Evolutionary conservation across 2,329 filamentous ascomycete species (phyloP).

Genomic region (Lachnum nothofagi): DNA sequence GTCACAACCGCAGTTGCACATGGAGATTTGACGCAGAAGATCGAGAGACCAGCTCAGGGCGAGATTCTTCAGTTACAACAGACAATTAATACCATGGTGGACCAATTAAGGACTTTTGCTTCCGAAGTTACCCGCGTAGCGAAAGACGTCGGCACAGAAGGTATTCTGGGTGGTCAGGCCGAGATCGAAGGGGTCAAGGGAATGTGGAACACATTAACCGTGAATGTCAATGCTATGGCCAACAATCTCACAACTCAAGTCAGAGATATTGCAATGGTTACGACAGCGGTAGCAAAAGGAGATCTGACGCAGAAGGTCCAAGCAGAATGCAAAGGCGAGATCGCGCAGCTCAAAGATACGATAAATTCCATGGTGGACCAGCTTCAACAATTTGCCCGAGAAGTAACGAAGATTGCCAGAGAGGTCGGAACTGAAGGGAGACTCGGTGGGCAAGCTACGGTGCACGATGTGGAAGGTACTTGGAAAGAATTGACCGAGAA

Average conservation of each 20-base stretch:
- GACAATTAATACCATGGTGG: constrained; percentile 87
- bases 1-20: constrained; percentile 80
- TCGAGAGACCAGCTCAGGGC: constrained; percentile 72
- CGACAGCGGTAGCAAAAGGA: constrained; percentile 69
- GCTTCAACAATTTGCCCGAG: constrained; percentile 89
- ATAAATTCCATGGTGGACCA: constrained; percentile 99
- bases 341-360: constrained; percentile 89
- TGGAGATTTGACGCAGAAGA: constrained; percentile 78
- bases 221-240: constrained; percentile 84
- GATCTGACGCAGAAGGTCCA: constrained; percentile 96
- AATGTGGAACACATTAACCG: constrained; percentile 83
- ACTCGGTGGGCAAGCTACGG: constrained; percentile 87
- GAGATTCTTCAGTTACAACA: constrained; percentile 80
- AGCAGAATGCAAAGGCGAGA: constrained; percentile 86
- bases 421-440: constrained; percentile 96
- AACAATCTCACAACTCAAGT: constrained; percentile 85
- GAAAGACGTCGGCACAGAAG: constrained; percentile 78
- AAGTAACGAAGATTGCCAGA: constrained; percentile 92
- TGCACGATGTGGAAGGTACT: constrained; percentile 93
- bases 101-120: constrained; percentile 76
- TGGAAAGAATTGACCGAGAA: constrained; percentile 95
- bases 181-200: constrained; percentile 79
- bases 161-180: constrained; percentile 75
- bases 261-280: constrained; percentile 85
- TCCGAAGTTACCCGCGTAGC: constrained; percentile 79